Conservation (phyloP, 2,329 filamentous ascomycete species). For the Stachybotrys elegans region DNA sequence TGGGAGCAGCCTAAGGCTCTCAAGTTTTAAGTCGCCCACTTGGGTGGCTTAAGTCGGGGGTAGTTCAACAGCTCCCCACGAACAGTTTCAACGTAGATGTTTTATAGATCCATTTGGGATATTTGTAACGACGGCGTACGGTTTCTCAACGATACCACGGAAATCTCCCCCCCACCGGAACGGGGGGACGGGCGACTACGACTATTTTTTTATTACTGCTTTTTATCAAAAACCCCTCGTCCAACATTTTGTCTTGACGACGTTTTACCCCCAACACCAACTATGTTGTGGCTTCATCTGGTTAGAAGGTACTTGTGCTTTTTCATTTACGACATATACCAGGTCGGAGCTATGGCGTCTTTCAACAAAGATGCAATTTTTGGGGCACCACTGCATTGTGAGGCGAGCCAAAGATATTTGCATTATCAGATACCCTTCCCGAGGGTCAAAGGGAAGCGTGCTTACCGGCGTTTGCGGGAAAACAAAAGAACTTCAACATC, state of each 20-base stretch:
- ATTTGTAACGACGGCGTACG: conserved; percentile 34
- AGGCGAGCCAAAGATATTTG: conserved; percentile 27
- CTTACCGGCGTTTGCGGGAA: conserved; percentile 35
- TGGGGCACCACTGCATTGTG: conserved; percentile 31
- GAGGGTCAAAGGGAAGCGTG: conserved; percentile 25
- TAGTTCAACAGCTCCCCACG: conserved; percentile 37
- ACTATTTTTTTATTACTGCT: conserved; percentile 9
- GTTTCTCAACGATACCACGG: conserved; percentile 42
- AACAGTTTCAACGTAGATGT: conserved; percentile 27
- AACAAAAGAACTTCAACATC: conserved; percentile 45
- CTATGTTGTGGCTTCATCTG: no score
- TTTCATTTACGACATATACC: conserved; percentile 28
- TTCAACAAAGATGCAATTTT: conserved; percentile 40
- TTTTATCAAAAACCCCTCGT: no score
- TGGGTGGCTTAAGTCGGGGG: conserved; percentile 15
- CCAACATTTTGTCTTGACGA: not conserved
- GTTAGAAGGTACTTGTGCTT: no score
- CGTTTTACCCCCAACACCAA: no score
- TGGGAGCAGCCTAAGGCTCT: conserved; percentile 98
- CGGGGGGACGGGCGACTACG: conserved; percentile 12
- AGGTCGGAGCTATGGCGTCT: conserved; percentile 35
- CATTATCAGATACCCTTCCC: conserved; percentile 36
- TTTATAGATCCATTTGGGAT: conserved; percentile 32
- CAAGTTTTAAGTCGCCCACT: conserved; percentile 64
- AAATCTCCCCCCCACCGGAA: conserved; percentile 23